phyloP scores from a whole-genome alignment of 345 rosid genomes.

The Xanthoceras sorbifolium region DNA sequence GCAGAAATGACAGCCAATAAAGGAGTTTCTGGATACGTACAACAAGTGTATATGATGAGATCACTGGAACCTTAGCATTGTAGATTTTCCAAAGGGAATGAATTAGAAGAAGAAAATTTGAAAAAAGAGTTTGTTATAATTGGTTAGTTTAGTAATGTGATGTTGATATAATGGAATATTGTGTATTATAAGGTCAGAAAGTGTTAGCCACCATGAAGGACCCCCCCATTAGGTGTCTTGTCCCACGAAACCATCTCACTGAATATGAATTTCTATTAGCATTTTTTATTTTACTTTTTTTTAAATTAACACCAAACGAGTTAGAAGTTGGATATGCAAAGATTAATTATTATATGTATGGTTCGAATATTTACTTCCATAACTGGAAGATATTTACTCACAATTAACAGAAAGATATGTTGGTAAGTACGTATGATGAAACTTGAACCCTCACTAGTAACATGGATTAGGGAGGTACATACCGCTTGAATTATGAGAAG shows the following conservation, averaged over 20 bases:
- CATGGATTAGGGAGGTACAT: too few species aligned
- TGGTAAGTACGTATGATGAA: too few species aligned
- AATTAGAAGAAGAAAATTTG: not conserved
- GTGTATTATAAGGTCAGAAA: conserved; percentile 5
- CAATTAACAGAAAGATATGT: too few species aligned
- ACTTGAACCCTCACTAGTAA: too few species aligned
- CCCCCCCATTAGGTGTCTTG: conserved; percentile 26
- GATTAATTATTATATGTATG: too few species aligned
- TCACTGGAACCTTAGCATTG: too few species aligned
- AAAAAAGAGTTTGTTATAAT: not conserved
- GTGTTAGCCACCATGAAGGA: conserved; percentile 21
- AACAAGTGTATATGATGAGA: too few species aligned
- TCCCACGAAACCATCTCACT: conserved; percentile 2
- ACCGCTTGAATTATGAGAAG: too few species aligned
- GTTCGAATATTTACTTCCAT: too few species aligned
- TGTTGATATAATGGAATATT: conserved; percentile 22
- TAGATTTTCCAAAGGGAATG: conserved; percentile 21
- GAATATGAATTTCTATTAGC: not conserved
- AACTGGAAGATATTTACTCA: too few species aligned
- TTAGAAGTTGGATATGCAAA: too few species aligned
- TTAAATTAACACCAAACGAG: too few species aligned
- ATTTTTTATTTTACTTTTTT: not conserved
- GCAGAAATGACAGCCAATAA: not conserved
- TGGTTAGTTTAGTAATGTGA: not conserved
- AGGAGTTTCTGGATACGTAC: not conserved